A percentile compares a stretch with the other conserved stretches of the same genome.
Conservation (phyloP, 306 rosid species). For the Echinosophora koreensis region DNA sequence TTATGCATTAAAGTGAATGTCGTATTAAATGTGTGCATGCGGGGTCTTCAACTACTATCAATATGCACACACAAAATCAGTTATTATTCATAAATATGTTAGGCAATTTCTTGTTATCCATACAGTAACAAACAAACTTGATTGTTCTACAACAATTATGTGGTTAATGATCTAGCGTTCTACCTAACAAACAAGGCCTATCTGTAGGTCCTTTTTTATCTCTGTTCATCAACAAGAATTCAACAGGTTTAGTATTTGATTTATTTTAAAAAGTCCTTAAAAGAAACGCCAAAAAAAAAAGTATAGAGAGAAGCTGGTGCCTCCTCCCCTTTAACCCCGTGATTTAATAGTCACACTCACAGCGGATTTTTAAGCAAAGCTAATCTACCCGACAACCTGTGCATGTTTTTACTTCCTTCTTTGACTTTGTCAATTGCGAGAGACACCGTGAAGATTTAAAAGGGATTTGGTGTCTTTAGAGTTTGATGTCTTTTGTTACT, state of each 20-base stretch:
- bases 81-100: neutral
- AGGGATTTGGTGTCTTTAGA: too few species aligned
- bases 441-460: neutral
- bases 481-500: too few species aligned
- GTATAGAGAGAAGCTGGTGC: conserved; percentile 14
- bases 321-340: conserved; percentile 20
- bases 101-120: neutral
- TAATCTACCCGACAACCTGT: conserved; percentile 28
- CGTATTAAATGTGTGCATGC: neutral
- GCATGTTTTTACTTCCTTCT: neutral
- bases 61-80: neutral
- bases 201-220: neutral
- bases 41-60: neutral
- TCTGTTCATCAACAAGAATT: neutral
- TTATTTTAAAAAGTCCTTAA: conserved; percentile 40
- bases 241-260: conserved; percentile 22
- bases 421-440: conserved; percentile 14
- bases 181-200: neutral
- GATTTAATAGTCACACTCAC: neutral
- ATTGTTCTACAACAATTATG: neutral
- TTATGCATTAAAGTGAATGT: neutral
- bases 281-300: conserved; percentile 36
- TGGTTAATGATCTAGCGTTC: neutral
- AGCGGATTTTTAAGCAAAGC: neutral
- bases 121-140: neutral